Evolutionary conservation across 163 green algal genomes (phyloP), one percentile per base, ranked within the genome.

Genomic region (Prototheca cutis): DNA sequence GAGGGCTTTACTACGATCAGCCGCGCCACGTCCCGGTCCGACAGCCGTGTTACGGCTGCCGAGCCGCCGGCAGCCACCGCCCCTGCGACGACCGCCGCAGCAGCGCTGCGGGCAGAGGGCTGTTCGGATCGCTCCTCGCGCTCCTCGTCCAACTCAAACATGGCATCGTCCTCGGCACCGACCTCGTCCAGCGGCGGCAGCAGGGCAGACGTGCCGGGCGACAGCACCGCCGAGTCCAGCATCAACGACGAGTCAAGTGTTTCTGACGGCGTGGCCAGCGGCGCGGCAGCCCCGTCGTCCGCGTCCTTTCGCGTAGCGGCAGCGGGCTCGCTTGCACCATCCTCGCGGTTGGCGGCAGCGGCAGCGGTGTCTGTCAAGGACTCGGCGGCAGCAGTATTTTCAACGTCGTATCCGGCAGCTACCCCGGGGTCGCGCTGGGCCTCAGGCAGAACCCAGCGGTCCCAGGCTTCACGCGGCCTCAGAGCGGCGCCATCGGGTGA

Each of bases 61-160:
- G 32, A 53, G 28, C 23, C 39, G 4, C 3, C 59, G 29, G 25
- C 59, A 27, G 45, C 28, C 4, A 23, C 23, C 21, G 34, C 21
- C 40, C 21, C 24, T 8, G 29, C 32, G 1, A 49, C 47, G 4
- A 32, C 31, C 5, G 29, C 29, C 32, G 62, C 48, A 3, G 63
- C 53, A 32, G 66, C 59, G 47, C 48, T 56, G n/a, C 21, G 47
- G 4, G 33, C 7, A 2, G 21, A 18, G 21, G 25, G 40, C 54
- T 7, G 30, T 31, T 48, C 13, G n/a, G 17, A n/a, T n/a, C 49
- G 17, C 49, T 23, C 48, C 45, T 49, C 40, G 29, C 58, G 45
- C 54, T 73, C 88, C 80, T 96, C 88, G 45, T 96, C 88, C 73
- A 96, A 80, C 54, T 88, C 69, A 55, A 96, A 96, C 63, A 92